Evolutionary conservation across 208 protist genomes (phyloP), one percentile per base, ranked within the genome.

Genomic region (Trypanosomatidae sp.): DNA sequence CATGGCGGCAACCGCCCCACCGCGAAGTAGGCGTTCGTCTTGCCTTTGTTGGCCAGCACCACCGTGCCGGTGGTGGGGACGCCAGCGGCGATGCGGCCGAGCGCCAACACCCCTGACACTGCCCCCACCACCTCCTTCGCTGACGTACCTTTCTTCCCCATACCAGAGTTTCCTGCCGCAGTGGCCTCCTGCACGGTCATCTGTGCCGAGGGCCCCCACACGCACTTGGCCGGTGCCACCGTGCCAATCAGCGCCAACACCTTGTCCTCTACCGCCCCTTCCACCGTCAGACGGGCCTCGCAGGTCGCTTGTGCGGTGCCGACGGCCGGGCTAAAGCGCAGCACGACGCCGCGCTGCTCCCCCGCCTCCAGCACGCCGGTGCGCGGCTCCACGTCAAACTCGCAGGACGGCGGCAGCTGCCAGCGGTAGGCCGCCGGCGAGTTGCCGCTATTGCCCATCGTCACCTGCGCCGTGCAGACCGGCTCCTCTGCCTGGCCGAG

Each of bases 371-470:
- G 83, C 22, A 89, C 66, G 41, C 89, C 92, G 47, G 46, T 66
- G 55, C 52, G 74, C 62, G 91, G 93, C 43, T 80, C 60, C 60
- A 98, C 81, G 6, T 83, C 77, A 49, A 97, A 98, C 73, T 80
- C 72, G 53, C 74, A 60, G 52, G 86, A 77, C 28, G 71, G 72
- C 49, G 68, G 3, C 36, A 92, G 53, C 12, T 74, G 41, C 94
- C 94, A 98, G n/a, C 70, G 70, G 74, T 91, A 98, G 10, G 69
- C 43, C 22, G 92, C 94, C 13, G 85, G 73, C 72, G 84, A 91
- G 78, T 95, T 97, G 39, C 92, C 92, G 64, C 81, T 85, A 83
- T 98, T 98, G 36, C 78, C 84, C 7, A 97, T 73, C 43, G 84
- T 80, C 43, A 98, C 67, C 39, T 77, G 67, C 47, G 89, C 77